Evolutionary conservation across 352 stramenopile species (phyloP).

Genomic region (Phytophthora macrochlamydospora): DNA sequence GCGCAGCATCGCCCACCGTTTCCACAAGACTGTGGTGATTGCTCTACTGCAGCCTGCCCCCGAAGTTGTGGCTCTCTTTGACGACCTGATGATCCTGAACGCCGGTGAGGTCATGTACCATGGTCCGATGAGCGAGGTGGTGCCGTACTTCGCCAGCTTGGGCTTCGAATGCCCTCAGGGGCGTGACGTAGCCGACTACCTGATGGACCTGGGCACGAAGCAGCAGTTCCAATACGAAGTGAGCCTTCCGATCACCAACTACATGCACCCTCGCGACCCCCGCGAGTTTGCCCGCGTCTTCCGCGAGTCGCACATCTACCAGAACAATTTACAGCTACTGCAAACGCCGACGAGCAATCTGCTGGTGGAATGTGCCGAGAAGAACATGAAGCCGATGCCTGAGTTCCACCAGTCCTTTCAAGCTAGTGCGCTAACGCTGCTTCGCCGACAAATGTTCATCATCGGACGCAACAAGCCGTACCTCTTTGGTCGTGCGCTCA

Average conservation of each 20-base stretch:
- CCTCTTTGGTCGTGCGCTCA: slow-evolving; percentile 42
- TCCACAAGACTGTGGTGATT: slow-evolving; percentile 55
- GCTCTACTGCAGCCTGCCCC: slow-evolving; percentile 75
- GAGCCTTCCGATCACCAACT: slow-evolving; percentile 1
- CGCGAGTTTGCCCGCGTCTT: slow-evolving; percentile 55
- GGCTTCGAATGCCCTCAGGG: slow-evolving; percentile 52
- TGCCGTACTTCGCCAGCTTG: slow-evolving; percentile 77
- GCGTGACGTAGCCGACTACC: slow-evolving; percentile 91
- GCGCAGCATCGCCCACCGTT: slow-evolving; percentile 34
- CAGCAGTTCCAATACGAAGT: slow-evolving; percentile 33
- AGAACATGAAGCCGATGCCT: slow-evolving; percentile 37
- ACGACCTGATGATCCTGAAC: slow-evolving; percentile 47
- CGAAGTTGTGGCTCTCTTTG: slow-evolving; percentile 46
- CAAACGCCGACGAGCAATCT: slow-evolving; percentile 85
- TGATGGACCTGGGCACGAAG: slow-evolving; percentile 64
- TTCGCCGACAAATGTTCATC: slow-evolving; percentile 70
- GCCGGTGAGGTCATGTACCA: slow-evolving; percentile 40
- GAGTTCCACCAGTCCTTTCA: slow-evolving; percentile 38
- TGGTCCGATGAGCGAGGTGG: slow-evolving; percentile 41
- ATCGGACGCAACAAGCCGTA: slow-evolving; percentile 59
- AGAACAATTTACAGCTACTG: slow-evolving; percentile 63
- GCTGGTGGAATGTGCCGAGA: slow-evolving; percentile 75
- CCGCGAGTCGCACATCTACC: slow-evolving; percentile 39
- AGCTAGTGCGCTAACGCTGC: slow-evolving; percentile 28
- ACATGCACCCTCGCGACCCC: slow-evolving; percentile 20